Evolutionary conservation across 352 stramenopile species (phyloP).

Genomic region (Globisporangium spinosum): DNA sequence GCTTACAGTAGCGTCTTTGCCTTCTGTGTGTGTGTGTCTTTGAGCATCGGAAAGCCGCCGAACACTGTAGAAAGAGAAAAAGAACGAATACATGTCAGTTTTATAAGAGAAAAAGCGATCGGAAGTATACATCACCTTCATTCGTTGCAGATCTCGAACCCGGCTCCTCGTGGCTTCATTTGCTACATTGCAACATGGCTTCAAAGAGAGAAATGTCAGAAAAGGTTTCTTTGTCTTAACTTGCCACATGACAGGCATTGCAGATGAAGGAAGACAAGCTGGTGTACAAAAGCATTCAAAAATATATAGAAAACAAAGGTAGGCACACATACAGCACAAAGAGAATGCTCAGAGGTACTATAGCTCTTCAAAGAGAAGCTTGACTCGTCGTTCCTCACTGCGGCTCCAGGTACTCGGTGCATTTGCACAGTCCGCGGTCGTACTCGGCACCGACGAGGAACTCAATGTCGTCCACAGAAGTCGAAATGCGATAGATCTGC

Average conservation of each 20-base stretch:
- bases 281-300: neutral
- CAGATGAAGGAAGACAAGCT: neutral
- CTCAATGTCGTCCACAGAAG: conserved; percentile 69
- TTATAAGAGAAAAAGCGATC: conserved; percentile 3
- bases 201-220: neutral
- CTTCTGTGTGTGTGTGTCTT: neutral
- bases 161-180: neutral
- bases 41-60: neutral
- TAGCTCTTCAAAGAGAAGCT: neutral
- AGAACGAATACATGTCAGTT: conserved; percentile 12
- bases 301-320: neutral
- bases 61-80: conserved; percentile 13
- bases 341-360: neutral
- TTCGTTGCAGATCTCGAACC: neutral
- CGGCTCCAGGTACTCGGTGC: conserved; percentile 67
- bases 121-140: neutral
- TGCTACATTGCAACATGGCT: neutral
- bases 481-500: conserved; percentile 80
- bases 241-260: neutral
- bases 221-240: neutral
- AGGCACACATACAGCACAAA: neutral
- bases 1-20: neutral
- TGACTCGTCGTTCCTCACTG: conserved; percentile 19
- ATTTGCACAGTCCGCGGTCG: conserved; percentile 80
- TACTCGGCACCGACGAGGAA: conserved; percentile 87